A percentile compares a stretch with the other conserved stretches of the same genome.
These are phyloP conservation scores for Aspergillus flavus DNA, from an alignment of 2,329 filamentous ascomycete genomes.

Conservation along the genomic window DNA sequence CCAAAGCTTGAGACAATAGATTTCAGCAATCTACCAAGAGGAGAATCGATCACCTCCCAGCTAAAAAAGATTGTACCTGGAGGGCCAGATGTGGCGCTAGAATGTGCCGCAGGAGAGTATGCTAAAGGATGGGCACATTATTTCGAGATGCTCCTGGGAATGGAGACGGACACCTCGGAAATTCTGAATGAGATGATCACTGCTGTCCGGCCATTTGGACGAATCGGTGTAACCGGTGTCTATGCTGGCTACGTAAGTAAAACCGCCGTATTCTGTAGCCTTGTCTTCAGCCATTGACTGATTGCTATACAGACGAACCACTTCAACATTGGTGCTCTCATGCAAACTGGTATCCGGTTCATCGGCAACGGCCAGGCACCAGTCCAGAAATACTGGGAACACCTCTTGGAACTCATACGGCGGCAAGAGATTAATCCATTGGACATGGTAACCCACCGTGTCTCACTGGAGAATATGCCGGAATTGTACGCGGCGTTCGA, in stretches of 20 bases:
- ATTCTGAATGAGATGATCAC: conserved; percentile 59
- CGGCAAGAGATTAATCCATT: conserved; percentile 70
- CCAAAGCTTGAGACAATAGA: conserved; percentile 70
- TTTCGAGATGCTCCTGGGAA: conserved; percentile 62
- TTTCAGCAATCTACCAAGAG: conserved; percentile 64
- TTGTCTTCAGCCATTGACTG: background rate
- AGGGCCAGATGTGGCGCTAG: conserved; percentile 74
- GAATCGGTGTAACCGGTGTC: conserved; percentile 75
- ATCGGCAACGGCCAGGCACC: conserved; percentile 71
- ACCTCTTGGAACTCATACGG: conserved; percentile 70
- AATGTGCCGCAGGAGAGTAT: conserved; percentile 67
- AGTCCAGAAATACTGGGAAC: conserved; percentile 82
- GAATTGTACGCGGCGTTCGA: conserved; percentile 68
- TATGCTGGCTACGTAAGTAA: conserved; percentile 61
- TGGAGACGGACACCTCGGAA: conserved; percentile 81
- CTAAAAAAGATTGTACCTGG: conserved; percentile 74
- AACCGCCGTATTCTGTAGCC: background rate
- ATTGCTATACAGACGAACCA: conserved; percentile 64
- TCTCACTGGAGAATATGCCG: conserved; percentile 72
- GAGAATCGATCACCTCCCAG: conserved; percentile 67
- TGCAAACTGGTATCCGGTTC: conserved; percentile 83
- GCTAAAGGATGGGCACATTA: conserved; percentile 64
- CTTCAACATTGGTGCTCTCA: conserved; percentile 80
- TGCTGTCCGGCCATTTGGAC: conserved; percentile 58
- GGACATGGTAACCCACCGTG: conserved; percentile 80